Percentiles rank a stretch among this genome's conserved stretches.
phyloP scores from a whole-genome alignment of 306 rosid species.

The Quercus gilva region DNA sequence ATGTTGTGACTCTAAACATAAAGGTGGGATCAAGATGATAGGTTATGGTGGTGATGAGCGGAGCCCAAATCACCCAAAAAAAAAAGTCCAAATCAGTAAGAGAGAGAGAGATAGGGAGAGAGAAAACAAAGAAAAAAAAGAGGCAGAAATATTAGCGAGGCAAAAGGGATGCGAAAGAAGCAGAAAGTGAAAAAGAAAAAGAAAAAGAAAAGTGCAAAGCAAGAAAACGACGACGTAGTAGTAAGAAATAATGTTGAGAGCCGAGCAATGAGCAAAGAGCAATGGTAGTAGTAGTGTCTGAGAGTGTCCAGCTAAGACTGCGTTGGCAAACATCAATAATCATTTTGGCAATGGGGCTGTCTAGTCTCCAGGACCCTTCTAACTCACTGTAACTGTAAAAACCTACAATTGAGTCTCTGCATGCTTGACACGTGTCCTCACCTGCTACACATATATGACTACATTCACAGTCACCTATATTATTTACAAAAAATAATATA shows the following conservation, averaged over 20 bases:
- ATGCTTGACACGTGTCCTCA: slow-evolving; percentile 49
- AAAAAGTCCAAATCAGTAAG: no score
- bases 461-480: background rate
- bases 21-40: no score
- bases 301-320: slow-evolving; percentile 47
- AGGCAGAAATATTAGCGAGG: background rate
- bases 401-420: slow-evolving; percentile 30
- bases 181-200: background rate
- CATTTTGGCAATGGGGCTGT: slow-evolving; percentile 20
- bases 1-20: no score
- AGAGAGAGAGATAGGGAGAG: no score
- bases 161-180: background rate
- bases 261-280: no score
- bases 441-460: slow-evolving; percentile 1
- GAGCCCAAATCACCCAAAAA: no score
- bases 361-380: slow-evolving; percentile 3
- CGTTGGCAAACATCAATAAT: slow-evolving; percentile 61
- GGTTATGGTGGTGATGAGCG: no score
- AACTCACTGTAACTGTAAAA: background rate
- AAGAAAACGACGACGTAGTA: slow-evolving; percentile 26
- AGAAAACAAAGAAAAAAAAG: background rate
- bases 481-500: no score
- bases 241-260: background rate
- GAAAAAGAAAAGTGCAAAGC: background rate
- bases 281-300: no score